A percentile compares a stretch with the other conserved stretches of the same genome.
Evolutionary conservation across 768 basidiomycete genomes (phyloP).

Genomic region (Tylopilus subfusipes): DNA sequence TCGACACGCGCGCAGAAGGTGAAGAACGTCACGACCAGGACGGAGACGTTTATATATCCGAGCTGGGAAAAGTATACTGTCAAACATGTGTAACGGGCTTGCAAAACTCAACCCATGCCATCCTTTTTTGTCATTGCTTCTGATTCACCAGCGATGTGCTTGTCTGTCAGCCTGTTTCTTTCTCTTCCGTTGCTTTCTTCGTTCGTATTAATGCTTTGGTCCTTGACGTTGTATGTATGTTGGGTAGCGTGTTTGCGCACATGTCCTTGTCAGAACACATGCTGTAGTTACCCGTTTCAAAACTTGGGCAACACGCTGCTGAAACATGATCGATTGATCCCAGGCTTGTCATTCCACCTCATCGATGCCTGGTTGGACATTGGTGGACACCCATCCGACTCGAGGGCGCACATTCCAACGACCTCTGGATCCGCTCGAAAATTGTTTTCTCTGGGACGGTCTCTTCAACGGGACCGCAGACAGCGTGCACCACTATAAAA

Average conservation of each 20-base stretch:
- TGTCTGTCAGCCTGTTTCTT: neutral
- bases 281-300: too few species aligned
- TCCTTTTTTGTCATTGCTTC: neutral
- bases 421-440: conserved; percentile 40
- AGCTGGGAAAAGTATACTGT: conserved; percentile 66
- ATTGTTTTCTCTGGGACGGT: conserved; percentile 39
- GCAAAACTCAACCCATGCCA: too few species aligned
- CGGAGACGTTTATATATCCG: conserved; percentile 51
- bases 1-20: conserved; percentile 23
- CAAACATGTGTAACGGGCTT: too few species aligned
- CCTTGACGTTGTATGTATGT: conserved; percentile 1
- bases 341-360: neutral
- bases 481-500: conserved; percentile 31
- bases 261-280: neutral
- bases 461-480: conserved; percentile 45
- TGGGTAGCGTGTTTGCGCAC: neutral
- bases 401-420: conserved; percentile 29
- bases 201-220: neutral
- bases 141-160: neutral
- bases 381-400: conserved; percentile 1
- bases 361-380: conserved; percentile 16
- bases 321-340: neutral
- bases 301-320: too few species aligned
- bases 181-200: neutral
- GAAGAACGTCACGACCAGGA: conserved; percentile 32